Base-by-base conservation (phyloP, 805 yeast genomes). In the Wickerhamiella vanderwaltii region DNA sequence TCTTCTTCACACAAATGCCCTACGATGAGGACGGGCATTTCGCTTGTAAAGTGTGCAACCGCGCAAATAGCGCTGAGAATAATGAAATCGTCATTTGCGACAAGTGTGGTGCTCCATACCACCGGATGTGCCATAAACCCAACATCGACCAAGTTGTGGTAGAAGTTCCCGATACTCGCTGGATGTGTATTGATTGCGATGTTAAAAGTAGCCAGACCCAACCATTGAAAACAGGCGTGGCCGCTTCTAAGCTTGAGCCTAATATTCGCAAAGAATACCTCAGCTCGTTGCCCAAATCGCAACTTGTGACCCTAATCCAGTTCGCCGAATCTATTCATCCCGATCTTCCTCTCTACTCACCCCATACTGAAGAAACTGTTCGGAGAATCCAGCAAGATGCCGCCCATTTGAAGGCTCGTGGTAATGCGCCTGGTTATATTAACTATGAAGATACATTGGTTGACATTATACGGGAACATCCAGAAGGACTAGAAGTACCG, bases 71-170 rank as follows among this genome's bases (percentile, higher is more conserved):
- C 31, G 59, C 59, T 6, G 55, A 55, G 7, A 54, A 54, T 33
- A 63, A 54, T 48, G 60, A 56, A 35, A 55, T 62, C 19, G 65
- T 63, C 9, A 61, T 62, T 39, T 63, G 67, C 47, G 61, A 59
- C 45, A 62, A 61, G 39, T 68, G 69, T 54, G 51, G 54, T 25
- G 56, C 60, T 13, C 64, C 66, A 1, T 63, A 59, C 45, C 67
- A 63, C 33, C 64, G 63, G 42, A 51, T 61, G 20, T 63, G 68
- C 44, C 67, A 63, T 48, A 51, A 51, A 18, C 68, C 68, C 11
- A 59, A 56, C 9, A 60, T 64, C 15, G 68, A 63, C 36, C 48
- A 63, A 5, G 51, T 61, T 9, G 61, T 57, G 20, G 61, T 63
- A 12, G 65, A 62, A 19, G 61, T 63, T 12, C 61, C 62, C 1